Percentiles rank a stretch among this genome's conserved stretches.
Conservation (phyloP, 2,329 filamentous ascomycete species). For the Ramularia endophylla region DNA sequence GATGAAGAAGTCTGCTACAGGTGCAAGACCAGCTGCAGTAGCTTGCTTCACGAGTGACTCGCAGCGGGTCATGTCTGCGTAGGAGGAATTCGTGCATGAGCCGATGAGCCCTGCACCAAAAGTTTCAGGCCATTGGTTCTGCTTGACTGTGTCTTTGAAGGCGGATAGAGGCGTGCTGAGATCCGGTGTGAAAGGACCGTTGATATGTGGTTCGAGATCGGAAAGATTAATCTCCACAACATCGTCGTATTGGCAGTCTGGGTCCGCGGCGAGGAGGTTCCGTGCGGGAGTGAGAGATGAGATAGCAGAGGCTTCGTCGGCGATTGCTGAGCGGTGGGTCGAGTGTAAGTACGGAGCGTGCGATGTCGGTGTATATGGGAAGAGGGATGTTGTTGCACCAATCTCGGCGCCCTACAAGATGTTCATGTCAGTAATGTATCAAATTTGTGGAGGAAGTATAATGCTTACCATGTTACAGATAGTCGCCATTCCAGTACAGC, state of each 20-base stretch:
- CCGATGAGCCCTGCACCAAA: conserved; percentile 93
- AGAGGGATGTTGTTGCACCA: conserved; percentile 90
- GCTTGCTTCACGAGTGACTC: conserved; percentile 93
- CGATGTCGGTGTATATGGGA: conserved; percentile 77
- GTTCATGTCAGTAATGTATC: conserved; percentile 32
- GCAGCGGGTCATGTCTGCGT: conserved; percentile 95
- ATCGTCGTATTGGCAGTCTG: conserved; percentile 80
- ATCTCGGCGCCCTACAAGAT: conserved; percentile 57
- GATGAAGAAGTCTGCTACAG: conserved; percentile 88
- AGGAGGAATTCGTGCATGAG: conserved; percentile 98
- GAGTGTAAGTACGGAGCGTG: conserved; percentile 81
- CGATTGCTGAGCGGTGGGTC: conserved; percentile 70
- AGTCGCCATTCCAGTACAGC: conserved; percentile 89
- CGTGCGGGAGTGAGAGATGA: conserved; percentile 52
- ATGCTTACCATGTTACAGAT: conserved; percentile 68
- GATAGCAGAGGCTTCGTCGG: conserved; percentile 59
- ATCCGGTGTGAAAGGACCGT: conserved; percentile 87
- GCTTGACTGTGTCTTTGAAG: conserved; percentile 77
- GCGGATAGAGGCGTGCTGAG: conserved; percentile 85
- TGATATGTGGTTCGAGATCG: conserved; percentile 46
- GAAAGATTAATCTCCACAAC: conserved; percentile 87
- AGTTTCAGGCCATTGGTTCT: conserved; percentile 83
- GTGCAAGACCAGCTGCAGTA: conserved; percentile 78
- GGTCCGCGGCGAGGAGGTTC: conserved; percentile 69
- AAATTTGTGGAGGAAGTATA: not conserved